Conservation (phyloP, 2,329 filamentous ascomycete genomes). For the Trichocomaceae sp. region DNA sequence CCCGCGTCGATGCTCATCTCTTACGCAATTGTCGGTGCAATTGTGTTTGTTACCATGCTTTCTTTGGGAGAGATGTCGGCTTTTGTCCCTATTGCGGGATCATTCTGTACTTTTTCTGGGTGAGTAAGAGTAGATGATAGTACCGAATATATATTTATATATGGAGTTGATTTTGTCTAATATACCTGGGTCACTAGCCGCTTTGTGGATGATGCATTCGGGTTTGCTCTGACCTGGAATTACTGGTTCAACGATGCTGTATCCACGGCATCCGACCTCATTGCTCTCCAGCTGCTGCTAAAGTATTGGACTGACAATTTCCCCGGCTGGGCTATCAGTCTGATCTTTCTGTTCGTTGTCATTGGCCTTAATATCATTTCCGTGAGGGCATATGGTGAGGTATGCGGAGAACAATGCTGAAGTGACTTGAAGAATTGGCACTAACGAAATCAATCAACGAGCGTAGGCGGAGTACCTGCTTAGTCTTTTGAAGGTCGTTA, state of each 20-base stretch:
- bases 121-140: slow-evolving; percentile 22
- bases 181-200: slow-evolving; percentile 23
- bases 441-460: background rate
- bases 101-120: slow-evolving; percentile 52
- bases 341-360: slow-evolving; percentile 55
- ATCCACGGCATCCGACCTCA: slow-evolving; percentile 54
- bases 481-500: slow-evolving; percentile 37
- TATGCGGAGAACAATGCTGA: slow-evolving; percentile 18
- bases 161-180: background rate
- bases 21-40: slow-evolving; percentile 39
- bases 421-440: background rate
- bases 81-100: slow-evolving; percentile 49
- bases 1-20: slow-evolving; percentile 40
- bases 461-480: slow-evolving; percentile 36
- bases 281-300: slow-evolving; percentile 53
- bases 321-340: slow-evolving; percentile 56
- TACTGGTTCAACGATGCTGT: slow-evolving; percentile 62
- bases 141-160: background rate
- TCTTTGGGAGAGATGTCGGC: slow-evolving; percentile 60
- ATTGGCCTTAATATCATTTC: slow-evolving; percentile 49
- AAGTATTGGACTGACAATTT: slow-evolving; percentile 58
- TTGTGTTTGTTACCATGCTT: slow-evolving; percentile 77
- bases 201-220: slow-evolving; percentile 40
- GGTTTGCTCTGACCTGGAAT: slow-evolving; percentile 42
- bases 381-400: slow-evolving; percentile 51